These are phyloP conservation scores for Ophiostoma triangulosporum DNA, from an alignment of 2,329 filamentous ascomycete genomes.

Conservation along the genomic window DNA sequence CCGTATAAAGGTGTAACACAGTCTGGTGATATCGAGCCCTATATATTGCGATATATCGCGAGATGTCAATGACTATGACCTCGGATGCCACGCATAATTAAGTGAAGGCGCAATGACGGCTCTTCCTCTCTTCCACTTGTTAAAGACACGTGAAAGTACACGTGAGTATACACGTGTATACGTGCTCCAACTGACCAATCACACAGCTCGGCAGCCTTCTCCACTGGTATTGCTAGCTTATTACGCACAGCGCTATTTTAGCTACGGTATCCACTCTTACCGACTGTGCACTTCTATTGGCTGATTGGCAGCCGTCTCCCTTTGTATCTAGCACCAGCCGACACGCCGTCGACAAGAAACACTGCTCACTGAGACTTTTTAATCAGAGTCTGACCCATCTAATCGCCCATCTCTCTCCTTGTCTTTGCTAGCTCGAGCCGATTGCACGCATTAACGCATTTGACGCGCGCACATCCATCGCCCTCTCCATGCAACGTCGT, in stretches of 20 bases:
- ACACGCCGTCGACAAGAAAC: neutral
- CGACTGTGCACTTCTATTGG: neutral
- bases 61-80: no score
- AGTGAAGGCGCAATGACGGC: no score
- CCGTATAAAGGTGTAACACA: no score
- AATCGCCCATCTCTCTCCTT: neutral
- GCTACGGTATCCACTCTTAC: neutral
- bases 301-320: neutral
- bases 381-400: neutral
- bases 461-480: neutral
- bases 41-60: no score
- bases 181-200: neutral
- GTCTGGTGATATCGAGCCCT: no score
- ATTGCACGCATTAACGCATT: neutral
- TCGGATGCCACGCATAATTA: no score
- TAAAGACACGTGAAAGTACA: neutral
- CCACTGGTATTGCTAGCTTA: neutral
- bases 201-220: neutral
- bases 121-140: neutral
- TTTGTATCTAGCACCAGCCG: neutral
- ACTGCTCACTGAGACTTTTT: neutral
- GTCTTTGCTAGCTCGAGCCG: neutral
- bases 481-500: conserved; percentile 13
- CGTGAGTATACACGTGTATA: neutral
- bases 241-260: neutral